Base-by-base conservation (phyloP, 78 protist species). In the Diacronema lutheri region DNA sequence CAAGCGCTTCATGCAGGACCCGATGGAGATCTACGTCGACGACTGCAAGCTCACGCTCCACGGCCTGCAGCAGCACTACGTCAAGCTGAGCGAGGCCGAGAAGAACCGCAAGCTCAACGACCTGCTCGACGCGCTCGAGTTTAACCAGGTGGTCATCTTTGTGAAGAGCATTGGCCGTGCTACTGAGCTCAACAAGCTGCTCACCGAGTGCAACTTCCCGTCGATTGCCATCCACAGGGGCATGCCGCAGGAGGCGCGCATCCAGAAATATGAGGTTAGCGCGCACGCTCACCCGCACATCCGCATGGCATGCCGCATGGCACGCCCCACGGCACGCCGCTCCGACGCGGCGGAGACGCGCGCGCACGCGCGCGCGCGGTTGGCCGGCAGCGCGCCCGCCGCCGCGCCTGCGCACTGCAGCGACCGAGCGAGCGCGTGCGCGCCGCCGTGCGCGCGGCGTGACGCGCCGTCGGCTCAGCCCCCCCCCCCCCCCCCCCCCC, bases 131-230 rank as follows among this genome's bases (percentile, higher is more conserved):
- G 86, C 91, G 12, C 91, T 98, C 19, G 98, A 98, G 81, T 98
- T 96, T 93, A 98, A 98, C 79, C 93, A 98, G 92, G 95, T 92
- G 31, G 95, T 99, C 50, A 97, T 99, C 92, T 99, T 99, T 61
- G 99, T 97, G 69, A 76, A 83, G 84, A 40, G 91, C 20, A 86
- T 74, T 55, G 14, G 5, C 26, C 95, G 99, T 35, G 95, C 97
- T 21, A 40, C 0, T 33, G 55, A 57, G 57, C 92, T 99, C 55
- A 62, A 87, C 88, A 69, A 82, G 72, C 74, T 95, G 57, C 95
- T 99, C 50, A 5, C 29, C 31, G 92, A 97, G 40, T 40, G 69
- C 88, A 87, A 81, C 87, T 97, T 97, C 96, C 99, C 99, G 26
- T 81, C 99, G 69, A 94, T 89, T 56, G 74, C 90, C 84, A 90